Percentiles rank a stretch among this genome's conserved stretches.
Conservation (phyloP, 257 asterid species). For the Petunia axillaris region DNA sequence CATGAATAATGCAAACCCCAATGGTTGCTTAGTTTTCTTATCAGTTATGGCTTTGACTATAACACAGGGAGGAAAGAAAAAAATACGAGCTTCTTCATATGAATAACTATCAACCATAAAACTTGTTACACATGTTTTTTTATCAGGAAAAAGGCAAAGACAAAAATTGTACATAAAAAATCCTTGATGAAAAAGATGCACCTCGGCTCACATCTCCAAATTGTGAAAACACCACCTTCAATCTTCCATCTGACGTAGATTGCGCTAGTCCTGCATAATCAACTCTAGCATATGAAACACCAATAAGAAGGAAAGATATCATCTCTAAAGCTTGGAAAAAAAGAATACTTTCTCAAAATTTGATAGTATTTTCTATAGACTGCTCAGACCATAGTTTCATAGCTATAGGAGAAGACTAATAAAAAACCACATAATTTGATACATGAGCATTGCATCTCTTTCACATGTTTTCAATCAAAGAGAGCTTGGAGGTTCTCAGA, state of each 20-base stretch:
- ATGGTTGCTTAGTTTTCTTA: slow-evolving; percentile 20
- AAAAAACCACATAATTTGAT: not conserved
- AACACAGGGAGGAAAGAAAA: not conserved
- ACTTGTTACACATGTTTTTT: not conserved
- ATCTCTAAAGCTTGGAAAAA: not conserved
- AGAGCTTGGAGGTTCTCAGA: not conserved
- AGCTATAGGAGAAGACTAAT: slow-evolving; percentile 3
- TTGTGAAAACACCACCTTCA: slow-evolving; percentile 25
- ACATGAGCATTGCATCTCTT: not conserved
- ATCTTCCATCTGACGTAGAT: slow-evolving; percentile 22
- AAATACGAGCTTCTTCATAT: not conserved
- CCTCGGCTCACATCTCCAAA: slow-evolving; percentile 27
- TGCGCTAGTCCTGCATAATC: slow-evolving; percentile 28
- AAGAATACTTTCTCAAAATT: not conserved
- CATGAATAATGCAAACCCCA: not conserved
- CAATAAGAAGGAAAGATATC: not conserved
- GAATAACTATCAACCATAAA: not conserved
- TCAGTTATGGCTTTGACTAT: not conserved
- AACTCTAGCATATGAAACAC: not conserved
- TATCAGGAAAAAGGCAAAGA: not conserved
- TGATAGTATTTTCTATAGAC: not conserved
- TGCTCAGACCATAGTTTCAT: not conserved
- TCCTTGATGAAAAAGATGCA: not conserved
- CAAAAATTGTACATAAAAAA: not conserved
- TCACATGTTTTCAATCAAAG: not conserved